Percentiles rank a stretch among this genome's conserved stretches.
phyloP scores from a whole-genome alignment of 2,329 filamentous ascomycete genomes.

The Pyricularia sp. region DNA sequence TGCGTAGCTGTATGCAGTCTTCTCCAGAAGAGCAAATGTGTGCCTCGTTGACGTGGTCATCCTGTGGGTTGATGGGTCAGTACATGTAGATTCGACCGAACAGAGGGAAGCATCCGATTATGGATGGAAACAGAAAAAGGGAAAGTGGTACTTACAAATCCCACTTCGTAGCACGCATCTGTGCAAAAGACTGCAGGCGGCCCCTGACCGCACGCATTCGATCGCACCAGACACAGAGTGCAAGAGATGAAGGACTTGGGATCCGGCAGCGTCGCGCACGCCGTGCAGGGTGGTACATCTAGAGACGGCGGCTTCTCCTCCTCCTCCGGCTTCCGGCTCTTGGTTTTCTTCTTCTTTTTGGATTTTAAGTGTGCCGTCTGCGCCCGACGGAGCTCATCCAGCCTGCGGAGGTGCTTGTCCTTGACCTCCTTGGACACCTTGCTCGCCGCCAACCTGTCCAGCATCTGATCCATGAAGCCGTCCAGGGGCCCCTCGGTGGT shows the following conservation, averaged over 20 bases:
- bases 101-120: background rate
- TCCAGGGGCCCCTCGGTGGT: constrained; percentile 7
- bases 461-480: constrained; percentile 6
- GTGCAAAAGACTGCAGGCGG: constrained; percentile 16
- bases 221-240: constrained; percentile 15
- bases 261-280: constrained; percentile 11
- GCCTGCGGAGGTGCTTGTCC: constrained; percentile 15
- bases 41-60: constrained; percentile 10
- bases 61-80: constrained; percentile 6
- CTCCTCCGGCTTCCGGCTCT: background rate
- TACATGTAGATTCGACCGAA: background rate
- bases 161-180: constrained; percentile 11
- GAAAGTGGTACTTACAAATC: background rate
- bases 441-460: constrained; percentile 5
- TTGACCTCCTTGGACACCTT: constrained; percentile 12
- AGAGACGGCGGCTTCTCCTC: constrained; percentile 1
- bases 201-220: constrained; percentile 8
- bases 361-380: constrained; percentile 30
- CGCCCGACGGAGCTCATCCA: constrained; percentile 49
- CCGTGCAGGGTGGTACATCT: constrained; percentile 13
- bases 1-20: constrained; percentile 11
- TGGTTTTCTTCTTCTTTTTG: constrained; percentile 29
- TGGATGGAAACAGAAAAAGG: constrained; percentile 4
- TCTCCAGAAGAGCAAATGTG: constrained; percentile 14
- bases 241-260: constrained; percentile 13